A percentile compares a stretch with the other conserved stretches of the same genome.
Evolutionary conservation across 768 basidiomycete genomes (phyloP).

Genomic region (Leucosporidium scottii): DNA sequence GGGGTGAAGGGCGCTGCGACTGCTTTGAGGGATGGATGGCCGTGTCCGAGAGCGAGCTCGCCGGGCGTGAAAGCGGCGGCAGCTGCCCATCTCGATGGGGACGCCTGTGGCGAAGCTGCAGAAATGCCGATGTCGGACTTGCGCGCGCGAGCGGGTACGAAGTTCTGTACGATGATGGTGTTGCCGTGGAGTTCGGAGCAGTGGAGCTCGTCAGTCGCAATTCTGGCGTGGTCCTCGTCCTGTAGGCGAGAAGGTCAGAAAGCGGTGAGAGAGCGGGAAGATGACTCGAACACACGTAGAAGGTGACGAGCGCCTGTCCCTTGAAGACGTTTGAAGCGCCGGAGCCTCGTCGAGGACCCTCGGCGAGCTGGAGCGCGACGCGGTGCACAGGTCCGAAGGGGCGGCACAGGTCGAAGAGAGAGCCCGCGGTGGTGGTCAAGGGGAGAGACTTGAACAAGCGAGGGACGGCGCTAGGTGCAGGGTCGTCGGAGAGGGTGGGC

Average conservation of each 20-base stretch:
- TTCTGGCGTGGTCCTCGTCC: constrained; percentile 40
- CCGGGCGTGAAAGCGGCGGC: background rate
- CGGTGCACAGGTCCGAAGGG: constrained; percentile 63
- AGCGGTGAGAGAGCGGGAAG: constrained; percentile 56
- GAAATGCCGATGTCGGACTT: background rate
- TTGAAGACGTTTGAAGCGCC: constrained; percentile 8
- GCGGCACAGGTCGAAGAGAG: constrained; percentile 77
- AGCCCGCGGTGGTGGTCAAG: constrained; percentile 56
- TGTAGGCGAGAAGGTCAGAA: constrained; percentile 46
- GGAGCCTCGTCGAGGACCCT: background rate
- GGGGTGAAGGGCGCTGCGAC: constrained; percentile 9
- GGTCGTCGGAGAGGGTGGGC: constrained; percentile 66
- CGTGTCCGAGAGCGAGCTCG: background rate
- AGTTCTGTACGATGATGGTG: constrained; percentile 39
- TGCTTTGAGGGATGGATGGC: constrained; percentile 11
- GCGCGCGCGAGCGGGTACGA: background rate
- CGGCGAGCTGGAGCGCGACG: constrained; percentile 14
- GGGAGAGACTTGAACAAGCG: constrained; percentile 82
- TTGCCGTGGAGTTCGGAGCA: constrained; percentile 25
- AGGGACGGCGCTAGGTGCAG: constrained; percentile 67
- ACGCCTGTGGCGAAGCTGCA: background rate
- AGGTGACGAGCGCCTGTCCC: constrained; percentile 18
- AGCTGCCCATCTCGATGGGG: background rate
- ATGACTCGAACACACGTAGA: constrained; percentile 46
- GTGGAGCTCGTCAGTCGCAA: constrained; percentile 17